phyloP scores from a whole-genome alignment of 768 basidiomycete species.

The Amanita phalloides region DNA sequence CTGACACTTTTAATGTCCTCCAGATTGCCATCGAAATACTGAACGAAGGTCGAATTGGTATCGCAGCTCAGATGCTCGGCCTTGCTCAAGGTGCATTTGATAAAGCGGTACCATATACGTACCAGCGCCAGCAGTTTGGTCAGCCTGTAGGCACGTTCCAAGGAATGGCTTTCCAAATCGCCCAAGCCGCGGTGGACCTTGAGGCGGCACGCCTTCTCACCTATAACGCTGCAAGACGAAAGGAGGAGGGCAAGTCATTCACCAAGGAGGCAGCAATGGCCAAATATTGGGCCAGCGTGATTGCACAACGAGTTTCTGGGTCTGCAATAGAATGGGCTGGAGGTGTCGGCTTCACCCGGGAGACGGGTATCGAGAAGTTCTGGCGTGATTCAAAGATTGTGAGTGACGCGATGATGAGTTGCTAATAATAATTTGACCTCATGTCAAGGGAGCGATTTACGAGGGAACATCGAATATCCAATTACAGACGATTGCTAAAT shows the following conservation, averaged over 20 bases:
- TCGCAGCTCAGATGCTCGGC: constrained; percentile 98
- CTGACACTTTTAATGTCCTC: neutral
- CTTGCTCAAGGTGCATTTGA: constrained; percentile 96
- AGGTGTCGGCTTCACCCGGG: constrained; percentile 85
- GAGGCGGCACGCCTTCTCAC: constrained; percentile 85
- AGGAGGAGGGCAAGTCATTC: constrained; percentile 83
- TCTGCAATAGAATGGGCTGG: constrained; percentile 95
- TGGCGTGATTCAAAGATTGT: constrained; percentile 97
- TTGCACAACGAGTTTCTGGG: constrained; percentile 84
- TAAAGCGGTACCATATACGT: constrained; percentile 92
- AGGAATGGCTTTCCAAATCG: constrained; percentile 92
- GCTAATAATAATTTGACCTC: neutral
- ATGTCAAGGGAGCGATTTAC: constrained; percentile 70
- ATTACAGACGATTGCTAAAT: constrained; percentile 89
- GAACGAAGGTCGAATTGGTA: constrained; percentile 96
- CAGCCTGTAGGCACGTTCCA: constrained; percentile 92
- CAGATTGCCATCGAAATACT: constrained; percentile 92
- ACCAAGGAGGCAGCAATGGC: constrained; percentile 97
- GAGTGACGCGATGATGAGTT: constrained; percentile 20
- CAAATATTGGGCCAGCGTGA: constrained; percentile 83
- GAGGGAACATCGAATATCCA: constrained; percentile 99
- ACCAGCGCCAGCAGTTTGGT: constrained; percentile 89
- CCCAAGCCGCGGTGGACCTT: constrained; percentile 81
- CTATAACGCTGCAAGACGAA: constrained; percentile 92
- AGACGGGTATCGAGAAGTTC: constrained; percentile 93